Percentiles rank a stretch among this genome's conserved stretches.
phyloP scores from a whole-genome alignment of 2,329 filamentous ascomycete species.

The Decorospora gaudefroyi region DNA sequence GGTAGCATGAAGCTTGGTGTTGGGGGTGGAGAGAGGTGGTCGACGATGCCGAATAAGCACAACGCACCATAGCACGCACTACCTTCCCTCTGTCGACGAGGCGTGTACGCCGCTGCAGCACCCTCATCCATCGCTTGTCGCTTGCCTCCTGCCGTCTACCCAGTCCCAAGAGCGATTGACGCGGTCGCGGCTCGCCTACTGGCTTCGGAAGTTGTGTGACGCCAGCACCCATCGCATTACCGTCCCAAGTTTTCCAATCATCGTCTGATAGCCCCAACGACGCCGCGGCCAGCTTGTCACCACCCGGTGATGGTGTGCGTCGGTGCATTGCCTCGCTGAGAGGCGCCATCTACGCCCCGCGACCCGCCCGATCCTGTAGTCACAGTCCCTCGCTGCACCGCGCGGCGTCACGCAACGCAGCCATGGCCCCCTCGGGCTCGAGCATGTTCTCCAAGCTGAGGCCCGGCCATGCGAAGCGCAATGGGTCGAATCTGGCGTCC shows the following conservation, averaged over 20 bases:
- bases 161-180: neutral
- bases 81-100: conserved; percentile 6
- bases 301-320: conserved; percentile 34
- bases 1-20: conserved; percentile 18
- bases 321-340: conserved; percentile 43
- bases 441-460: conserved; percentile 50
- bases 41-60: conserved; percentile 1
- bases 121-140: neutral
- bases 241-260: conserved; percentile 15
- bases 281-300: conserved; percentile 8
- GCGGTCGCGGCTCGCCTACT: conserved; percentile 5
- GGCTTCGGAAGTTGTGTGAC: conserved; percentile 29
- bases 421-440: conserved; percentile 48
- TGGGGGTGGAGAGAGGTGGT: conserved; percentile 13
- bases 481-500: conserved; percentile 42
- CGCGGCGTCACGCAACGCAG: conserved; percentile 19
- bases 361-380: conserved; percentile 8
- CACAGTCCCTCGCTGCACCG: conserved; percentile 6
- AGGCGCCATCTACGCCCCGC: conserved; percentile 24
- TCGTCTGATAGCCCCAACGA: conserved; percentile 7
- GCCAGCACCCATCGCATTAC: conserved; percentile 25
- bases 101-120: neutral
- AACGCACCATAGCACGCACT: no score
- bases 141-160: neutral
- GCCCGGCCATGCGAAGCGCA: conserved; percentile 47